Conservation (phyloP, 495 filamentous ascomycete species). For the Annulohypoxylon moriforme region DNA sequence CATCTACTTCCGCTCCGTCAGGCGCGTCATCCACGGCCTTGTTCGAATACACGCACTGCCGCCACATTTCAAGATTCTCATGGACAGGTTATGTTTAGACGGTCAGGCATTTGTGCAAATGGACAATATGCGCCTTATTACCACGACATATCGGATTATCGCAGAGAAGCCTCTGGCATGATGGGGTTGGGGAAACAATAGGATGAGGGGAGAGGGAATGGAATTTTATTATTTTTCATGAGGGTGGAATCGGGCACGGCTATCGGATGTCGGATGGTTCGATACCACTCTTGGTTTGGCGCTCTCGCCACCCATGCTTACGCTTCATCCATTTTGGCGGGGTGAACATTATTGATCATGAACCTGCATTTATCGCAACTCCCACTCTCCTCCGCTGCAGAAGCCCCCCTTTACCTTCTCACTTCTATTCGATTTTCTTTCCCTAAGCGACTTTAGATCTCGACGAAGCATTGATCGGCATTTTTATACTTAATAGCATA, state of each 20-base stretch:
- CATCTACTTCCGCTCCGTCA: constrained; percentile 68
- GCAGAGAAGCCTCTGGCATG: constrained; percentile 64
- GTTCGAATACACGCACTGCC: constrained; percentile 65
- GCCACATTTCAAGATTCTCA: constrained; percentile 70
- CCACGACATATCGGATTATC: constrained; percentile 71
- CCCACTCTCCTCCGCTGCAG: background rate
- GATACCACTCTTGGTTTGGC: constrained; percentile 28
- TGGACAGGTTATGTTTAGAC: constrained; percentile 70
- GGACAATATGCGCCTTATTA: constrained; percentile 69
- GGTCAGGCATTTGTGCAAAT: constrained; percentile 72
- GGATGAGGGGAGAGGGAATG: background rate
- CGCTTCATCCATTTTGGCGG: constrained; percentile 9
- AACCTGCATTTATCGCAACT: background rate
- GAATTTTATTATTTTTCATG: constrained; percentile 8
- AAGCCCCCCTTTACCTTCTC: constrained; percentile 2
- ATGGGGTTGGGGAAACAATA: background rate
- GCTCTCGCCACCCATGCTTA: constrained; percentile 16
- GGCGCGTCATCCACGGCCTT: constrained; percentile 64
- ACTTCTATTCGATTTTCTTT: constrained; percentile 39
- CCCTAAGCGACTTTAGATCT: constrained; percentile 36
- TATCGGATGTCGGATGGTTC: constrained; percentile 21
- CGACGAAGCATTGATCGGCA: constrained; percentile 38
- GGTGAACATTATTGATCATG: constrained; percentile 13
- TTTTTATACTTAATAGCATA: constrained; percentile 44
- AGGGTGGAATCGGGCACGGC: constrained; percentile 14